Percentiles rank a stretch among this genome's conserved stretches.
Conservation (phyloP, 2,329 filamentous ascomycete species). For the Dactylonectria macrodidyma region DNA sequence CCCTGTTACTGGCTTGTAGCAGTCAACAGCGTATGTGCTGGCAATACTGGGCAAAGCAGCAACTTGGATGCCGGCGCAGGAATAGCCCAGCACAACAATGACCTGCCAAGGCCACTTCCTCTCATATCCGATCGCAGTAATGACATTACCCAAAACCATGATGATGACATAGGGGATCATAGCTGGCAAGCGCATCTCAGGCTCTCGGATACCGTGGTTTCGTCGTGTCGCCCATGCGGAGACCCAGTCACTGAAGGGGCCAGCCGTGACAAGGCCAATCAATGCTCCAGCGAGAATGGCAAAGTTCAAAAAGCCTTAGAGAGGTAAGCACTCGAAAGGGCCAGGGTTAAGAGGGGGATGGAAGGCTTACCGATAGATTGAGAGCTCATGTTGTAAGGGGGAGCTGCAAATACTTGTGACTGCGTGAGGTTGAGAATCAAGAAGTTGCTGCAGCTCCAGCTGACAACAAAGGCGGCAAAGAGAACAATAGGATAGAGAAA, state of each 20-base stretch:
- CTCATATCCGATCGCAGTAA: slow-evolving; percentile 64
- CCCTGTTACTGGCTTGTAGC: slow-evolving; percentile 75
- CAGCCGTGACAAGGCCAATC: slow-evolving; percentile 58
- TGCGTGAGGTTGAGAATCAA: slow-evolving; percentile 29
- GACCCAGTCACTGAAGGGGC: slow-evolving; percentile 62
- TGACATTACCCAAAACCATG: slow-evolving; percentile 61
- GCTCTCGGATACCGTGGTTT: slow-evolving; percentile 63
- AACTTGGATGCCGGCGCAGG: slow-evolving; percentile 51
- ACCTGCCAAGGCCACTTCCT: slow-evolving; percentile 63
- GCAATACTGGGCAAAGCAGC: slow-evolving; percentile 70
- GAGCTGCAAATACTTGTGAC: slow-evolving; percentile 23
- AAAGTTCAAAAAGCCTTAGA: slow-evolving; percentile 63
- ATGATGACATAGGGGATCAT: slow-evolving; percentile 61
- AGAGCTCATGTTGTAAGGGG: slow-evolving; percentile 33
- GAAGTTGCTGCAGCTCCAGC: slow-evolving; percentile 27
- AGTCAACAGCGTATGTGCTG: slow-evolving; percentile 74
- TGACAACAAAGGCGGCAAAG: slow-evolving; percentile 28
- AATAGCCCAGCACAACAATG: slow-evolving; percentile 65
- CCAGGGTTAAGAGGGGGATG: not conserved
- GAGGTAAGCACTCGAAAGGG: not conserved
- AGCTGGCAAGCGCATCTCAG: slow-evolving; percentile 63
- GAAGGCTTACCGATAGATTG: slow-evolving; percentile 17
- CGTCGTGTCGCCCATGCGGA: slow-evolving; percentile 55
- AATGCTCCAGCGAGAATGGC: slow-evolving; percentile 58
- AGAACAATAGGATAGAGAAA: slow-evolving; percentile 29